A percentile compares a stretch with the other conserved stretches of the same genome.
These are phyloP conservation scores for Pseudocercospora musae DNA, from an alignment of 2,329 filamentous ascomycete genomes.

Conservation along the genomic window DNA sequence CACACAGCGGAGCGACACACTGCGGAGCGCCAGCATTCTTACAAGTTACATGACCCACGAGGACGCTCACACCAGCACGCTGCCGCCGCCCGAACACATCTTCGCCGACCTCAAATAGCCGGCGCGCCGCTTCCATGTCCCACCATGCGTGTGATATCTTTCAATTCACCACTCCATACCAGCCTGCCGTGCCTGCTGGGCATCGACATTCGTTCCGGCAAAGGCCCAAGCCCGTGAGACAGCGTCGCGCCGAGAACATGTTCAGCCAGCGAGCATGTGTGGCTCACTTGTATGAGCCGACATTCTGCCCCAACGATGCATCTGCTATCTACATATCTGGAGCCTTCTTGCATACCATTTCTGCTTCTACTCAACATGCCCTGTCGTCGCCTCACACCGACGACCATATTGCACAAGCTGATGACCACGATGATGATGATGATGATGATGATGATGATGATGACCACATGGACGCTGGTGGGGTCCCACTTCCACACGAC, in stretches of 20 bases:
- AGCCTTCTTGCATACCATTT: slow-evolving; percentile 5
- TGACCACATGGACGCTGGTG: slow-evolving; percentile 12
- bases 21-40: slow-evolving; percentile 11
- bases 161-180: slow-evolving; percentile 26
- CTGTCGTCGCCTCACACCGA: slow-evolving; percentile 4
- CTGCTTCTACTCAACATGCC: slow-evolving; percentile 7
- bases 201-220: slow-evolving; percentile 15
- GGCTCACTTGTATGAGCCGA: slow-evolving; percentile 29
- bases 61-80: slow-evolving; percentile 10
- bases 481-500: slow-evolving; percentile 8
- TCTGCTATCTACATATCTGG: slow-evolving; percentile 20
- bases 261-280: slow-evolving; percentile 27
- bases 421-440: slow-evolving; percentile 19
- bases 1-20: not conserved
- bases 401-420: slow-evolving; percentile 4
- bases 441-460: too few species aligned
- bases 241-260: slow-evolving; percentile 18
- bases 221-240: slow-evolving; percentile 16
- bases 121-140: slow-evolving; percentile 3
- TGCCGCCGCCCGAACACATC: not conserved
- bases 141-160: slow-evolving; percentile 26
- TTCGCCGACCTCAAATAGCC: not conserved
- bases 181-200: slow-evolving; percentile 13
- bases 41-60: slow-evolving; percentile 18
- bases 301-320: slow-evolving; percentile 25